phyloP scores from a whole-genome alignment of 2,329 filamentous ascomycete genomes.

The Didymella segeticola region DNA sequence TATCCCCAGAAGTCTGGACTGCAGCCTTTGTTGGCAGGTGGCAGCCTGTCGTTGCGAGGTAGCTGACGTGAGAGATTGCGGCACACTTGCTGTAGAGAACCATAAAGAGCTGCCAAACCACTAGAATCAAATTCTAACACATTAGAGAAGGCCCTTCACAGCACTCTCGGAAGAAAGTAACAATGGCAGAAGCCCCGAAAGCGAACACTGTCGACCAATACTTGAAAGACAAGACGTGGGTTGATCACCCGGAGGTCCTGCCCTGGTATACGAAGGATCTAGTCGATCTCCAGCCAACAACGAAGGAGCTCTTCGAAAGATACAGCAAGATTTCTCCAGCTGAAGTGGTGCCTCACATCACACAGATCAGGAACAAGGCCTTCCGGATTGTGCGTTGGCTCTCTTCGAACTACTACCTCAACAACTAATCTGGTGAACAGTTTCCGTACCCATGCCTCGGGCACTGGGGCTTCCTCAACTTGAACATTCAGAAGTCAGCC shows the following conservation, averaged over 20 bases:
- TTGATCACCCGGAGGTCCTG: slow-evolving; percentile 29
- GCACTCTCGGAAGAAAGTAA: background rate
- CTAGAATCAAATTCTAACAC: background rate
- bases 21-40: slow-evolving; percentile 6
- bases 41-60: slow-evolving; percentile 4
- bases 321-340: slow-evolving; percentile 49
- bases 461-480: slow-evolving; percentile 46
- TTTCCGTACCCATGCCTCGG: slow-evolving; percentile 49
- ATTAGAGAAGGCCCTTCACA: background rate
- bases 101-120: background rate
- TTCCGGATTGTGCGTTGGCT: slow-evolving; percentile 38
- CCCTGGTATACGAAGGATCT: slow-evolving; percentile 44
- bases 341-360: slow-evolving; percentile 47
- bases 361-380: slow-evolving; percentile 41
- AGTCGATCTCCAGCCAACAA: slow-evolving; percentile 35
- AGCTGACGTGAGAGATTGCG: background rate
- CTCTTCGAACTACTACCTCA: background rate
- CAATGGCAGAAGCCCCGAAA: slow-evolving; percentile 22
- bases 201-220: slow-evolving; percentile 20
- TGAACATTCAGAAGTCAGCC: slow-evolving; percentile 33
- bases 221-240: slow-evolving; percentile 26
- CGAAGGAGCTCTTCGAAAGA: slow-evolving; percentile 46
- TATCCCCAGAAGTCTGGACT: background rate
- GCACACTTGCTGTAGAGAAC: background rate
- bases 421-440: slow-evolving; percentile 18